Evolutionary conservation across 2,329 filamentous ascomycete species (phyloP).

Genomic region (Penicillium freii): DNA sequence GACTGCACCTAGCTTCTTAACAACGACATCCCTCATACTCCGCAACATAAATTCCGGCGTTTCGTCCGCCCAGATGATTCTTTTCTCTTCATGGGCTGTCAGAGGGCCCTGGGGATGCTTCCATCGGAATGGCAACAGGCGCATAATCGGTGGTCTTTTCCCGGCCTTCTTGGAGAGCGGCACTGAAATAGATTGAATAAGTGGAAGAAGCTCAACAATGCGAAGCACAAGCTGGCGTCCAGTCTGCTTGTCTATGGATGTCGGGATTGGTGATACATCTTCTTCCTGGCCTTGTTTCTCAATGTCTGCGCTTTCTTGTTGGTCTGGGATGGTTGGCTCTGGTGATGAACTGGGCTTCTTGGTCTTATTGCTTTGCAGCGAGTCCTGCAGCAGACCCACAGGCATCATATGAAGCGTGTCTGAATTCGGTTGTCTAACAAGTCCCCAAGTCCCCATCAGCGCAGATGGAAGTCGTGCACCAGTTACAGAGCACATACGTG

Average conservation of each 20-base stretch:
- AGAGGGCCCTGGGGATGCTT: slow-evolving; percentile 33
- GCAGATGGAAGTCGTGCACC: slow-evolving; percentile 34
- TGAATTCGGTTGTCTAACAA: slow-evolving; percentile 32
- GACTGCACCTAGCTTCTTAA: slow-evolving; percentile 38
- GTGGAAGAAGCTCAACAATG: slow-evolving; percentile 29
- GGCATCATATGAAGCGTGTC: slow-evolving; percentile 36
- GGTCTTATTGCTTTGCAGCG: slow-evolving; percentile 18
- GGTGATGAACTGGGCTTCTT: slow-evolving; percentile 13
- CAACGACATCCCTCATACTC: slow-evolving; percentile 37
- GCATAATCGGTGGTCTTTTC: slow-evolving; percentile 17
- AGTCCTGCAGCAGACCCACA: slow-evolving; percentile 31
- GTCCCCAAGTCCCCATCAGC: slow-evolving; percentile 37
- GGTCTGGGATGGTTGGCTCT: neutral
- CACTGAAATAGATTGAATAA: slow-evolving; percentile 23
- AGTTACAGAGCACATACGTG: slow-evolving; percentile 36
- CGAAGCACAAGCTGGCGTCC: slow-evolving; percentile 25
- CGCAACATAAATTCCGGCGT: slow-evolving; percentile 46
- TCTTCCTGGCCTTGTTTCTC: neutral
- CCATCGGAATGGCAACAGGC: slow-evolving; percentile 38
- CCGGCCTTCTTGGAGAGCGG: slow-evolving; percentile 8
- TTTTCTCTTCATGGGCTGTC: slow-evolving; percentile 26
- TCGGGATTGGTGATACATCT: neutral
- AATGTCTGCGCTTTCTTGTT: accelerated
- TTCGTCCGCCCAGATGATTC: slow-evolving; percentile 48
- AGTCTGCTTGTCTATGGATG: neutral